Percentiles rank a stretch among this genome's conserved stretches.
Conservation (phyloP, 305 asterid species). For the Plantago lanceolata region DNA sequence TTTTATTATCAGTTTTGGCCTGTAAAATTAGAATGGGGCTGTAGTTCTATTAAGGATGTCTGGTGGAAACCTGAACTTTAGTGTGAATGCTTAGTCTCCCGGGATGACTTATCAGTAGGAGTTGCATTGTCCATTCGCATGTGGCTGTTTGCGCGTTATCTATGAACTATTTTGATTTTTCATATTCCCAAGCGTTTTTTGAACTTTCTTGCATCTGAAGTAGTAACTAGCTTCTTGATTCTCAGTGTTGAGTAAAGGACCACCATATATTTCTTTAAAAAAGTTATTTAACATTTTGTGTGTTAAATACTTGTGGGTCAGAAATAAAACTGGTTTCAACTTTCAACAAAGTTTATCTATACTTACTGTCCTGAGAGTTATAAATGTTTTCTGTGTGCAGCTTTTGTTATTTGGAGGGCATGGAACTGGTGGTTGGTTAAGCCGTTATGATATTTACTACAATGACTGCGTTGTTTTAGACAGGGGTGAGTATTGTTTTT, state of each 20-base stretch:
- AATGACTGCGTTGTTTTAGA: slow-evolving; percentile 86
- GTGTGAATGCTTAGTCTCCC: not conserved
- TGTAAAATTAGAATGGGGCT: not conserved
- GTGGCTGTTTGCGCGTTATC: no score
- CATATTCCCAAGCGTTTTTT: no score
- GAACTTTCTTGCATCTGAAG: no score
- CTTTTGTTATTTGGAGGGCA: slow-evolving; percentile 96
- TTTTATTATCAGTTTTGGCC: not conserved
- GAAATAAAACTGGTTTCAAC: slow-evolving; percentile 6
- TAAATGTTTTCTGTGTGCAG: slow-evolving; percentile 40
- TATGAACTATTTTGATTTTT: no score
- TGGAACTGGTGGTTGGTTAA: slow-evolving; percentile 99
- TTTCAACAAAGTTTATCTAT: slow-evolving; percentile 5
- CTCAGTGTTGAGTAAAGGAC: no score
- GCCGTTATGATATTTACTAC: slow-evolving; percentile 89
- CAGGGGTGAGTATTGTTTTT: slow-evolving; percentile 55
- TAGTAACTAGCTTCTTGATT: no score
- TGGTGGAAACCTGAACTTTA: not conserved
- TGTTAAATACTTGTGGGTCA: not conserved
- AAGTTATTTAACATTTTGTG: no score
- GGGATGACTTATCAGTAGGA: not conserved
- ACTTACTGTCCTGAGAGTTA: slow-evolving; percentile 13
- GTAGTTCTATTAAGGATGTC: not conserved
- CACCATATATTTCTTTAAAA: no score
- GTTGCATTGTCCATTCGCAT: no score